Evolutionary conservation across 148 eudicot species (phyloP), one percentile per base, ranked within the genome.

Genomic region (Cornus kousa): DNA sequence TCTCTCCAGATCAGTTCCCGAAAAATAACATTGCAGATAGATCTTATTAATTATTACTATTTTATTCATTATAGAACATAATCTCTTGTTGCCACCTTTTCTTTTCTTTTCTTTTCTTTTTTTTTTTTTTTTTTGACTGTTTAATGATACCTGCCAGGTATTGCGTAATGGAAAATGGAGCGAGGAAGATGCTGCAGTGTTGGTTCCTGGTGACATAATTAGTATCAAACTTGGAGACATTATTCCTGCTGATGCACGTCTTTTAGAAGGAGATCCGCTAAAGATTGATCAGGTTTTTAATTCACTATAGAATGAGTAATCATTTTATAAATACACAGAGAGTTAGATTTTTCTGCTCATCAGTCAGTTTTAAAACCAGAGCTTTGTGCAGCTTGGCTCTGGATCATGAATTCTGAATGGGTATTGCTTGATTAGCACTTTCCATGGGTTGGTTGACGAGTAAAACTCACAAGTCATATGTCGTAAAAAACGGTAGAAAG

Each of bases 181-280:
- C 3, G 97, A 93, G 80, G 87, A 84, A 72, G 97, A 91, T 67
- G 93, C 94, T 46, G 31, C 88, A 48, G 68, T 77, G 78, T 81
- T 92, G 76, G 97, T 92, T 31, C 94, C 94, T 13, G 97, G 97
- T 33, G 97, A 92, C 62, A 92, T 92, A 33, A 79, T 92, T 32
- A 90, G 97, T 74, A 89, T 92, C 80, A 89, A 84, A 78, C 88
- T 90, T 46, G 97, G 97, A 35, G 97, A 90, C 23, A 93, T 93
- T 57, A 75, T 93, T 46, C 97, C 94, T 39, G 91, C 93, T 74
- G 97, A 93, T 84, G 93, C 97, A 70, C 94, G 97, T 82, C 94
- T 93, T 82, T 87, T 93, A 10, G 83, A 91, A 17, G 97, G 97
- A 9, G 97, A 93, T 80, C 90, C 97, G 13, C 83, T 92, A 46